Evolutionary conservation across 306 rosid genomes (phyloP).

Genomic region (Fragaria vesca): DNA sequence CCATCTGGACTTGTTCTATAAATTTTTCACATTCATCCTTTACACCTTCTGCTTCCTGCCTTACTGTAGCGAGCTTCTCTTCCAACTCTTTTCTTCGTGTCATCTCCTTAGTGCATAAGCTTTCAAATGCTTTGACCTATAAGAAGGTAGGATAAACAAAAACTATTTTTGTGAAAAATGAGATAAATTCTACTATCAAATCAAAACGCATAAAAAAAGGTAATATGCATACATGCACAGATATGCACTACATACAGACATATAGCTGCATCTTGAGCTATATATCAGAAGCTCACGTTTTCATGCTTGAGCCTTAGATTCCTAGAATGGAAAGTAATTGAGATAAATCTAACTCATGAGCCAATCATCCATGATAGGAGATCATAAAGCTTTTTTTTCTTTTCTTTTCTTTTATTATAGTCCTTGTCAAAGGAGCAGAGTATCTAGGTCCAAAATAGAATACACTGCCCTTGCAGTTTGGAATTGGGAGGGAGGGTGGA

Average conservation of each 20-base stretch:
- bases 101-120: constrained; percentile 47
- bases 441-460: not conserved
- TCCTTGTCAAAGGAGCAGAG: not conserved
- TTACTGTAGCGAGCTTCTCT: constrained; percentile 47
- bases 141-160: constrained; percentile 30
- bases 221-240: not conserved
- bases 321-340: not conserved
- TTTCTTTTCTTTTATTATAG: not conserved
- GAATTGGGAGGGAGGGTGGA: not conserved
- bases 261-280: not conserved
- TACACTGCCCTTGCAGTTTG: not conserved
- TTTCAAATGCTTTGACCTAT: constrained; percentile 62
- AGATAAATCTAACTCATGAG: not conserved
- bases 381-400: not conserved
- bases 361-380: not conserved
- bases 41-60: constrained; percentile 47
- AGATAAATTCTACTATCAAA: not conserved
- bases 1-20: constrained; percentile 40
- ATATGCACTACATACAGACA: not conserved
- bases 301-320: not conserved
- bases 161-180: constrained; percentile 25
- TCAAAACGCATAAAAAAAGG: not conserved
- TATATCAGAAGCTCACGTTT: not conserved
- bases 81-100: constrained; percentile 52
- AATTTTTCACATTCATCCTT: constrained; percentile 45